Base-by-base conservation (phyloP, 208 protist species). In the Trypanosoma cruzi region DNA sequence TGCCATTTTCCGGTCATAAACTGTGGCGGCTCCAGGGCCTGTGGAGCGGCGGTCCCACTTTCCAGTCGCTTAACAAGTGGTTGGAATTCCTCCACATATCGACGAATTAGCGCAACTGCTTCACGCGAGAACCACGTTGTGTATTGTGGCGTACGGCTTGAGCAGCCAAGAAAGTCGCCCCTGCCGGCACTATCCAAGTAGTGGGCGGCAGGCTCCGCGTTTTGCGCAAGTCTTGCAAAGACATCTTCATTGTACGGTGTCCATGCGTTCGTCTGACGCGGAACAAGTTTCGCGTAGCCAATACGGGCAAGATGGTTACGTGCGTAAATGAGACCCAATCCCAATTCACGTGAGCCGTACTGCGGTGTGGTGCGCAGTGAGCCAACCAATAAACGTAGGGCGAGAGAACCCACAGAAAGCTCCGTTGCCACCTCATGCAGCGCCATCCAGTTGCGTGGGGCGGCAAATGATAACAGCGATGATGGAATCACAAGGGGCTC, bases 321-420 rank as follows among this genome's bases (percentile, higher is more conserved):
- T 22, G 77, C 83, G 69, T 88, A 93, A 73, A 93, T 84, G 24
- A 97, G 61, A 71, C 87, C 86, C 22, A 97, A 77, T 2, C 92
- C 92, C 42, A 97, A 56, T 74, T 97, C 88, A n/a, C 86, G 82
- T 16, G 86, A 89, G 63, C 92, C 92, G 64, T 84, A 94, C 75
- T 90, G 82, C 13, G 87, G 67, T 6, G 86, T 72, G 10, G 89
- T 95, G 32, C 80, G 78, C 16, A 95, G 69, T 37, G 84, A 89
- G 64, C 92, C 88, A 72, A 84, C 89, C 46, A 97, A 70, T 22
- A 72, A 81, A 24, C 79, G 79, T 26, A 97, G 64, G 4, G 84
- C 84, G 55, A 79, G 75, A 4, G 77, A 54, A 22, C 73, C 76
- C 34, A 95, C 74, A 52, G 77, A 70, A 16, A 95, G 44, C 28